Conservation (phyloP, 768 basidiomycete species). For the Serpula lacrymans region DNA sequence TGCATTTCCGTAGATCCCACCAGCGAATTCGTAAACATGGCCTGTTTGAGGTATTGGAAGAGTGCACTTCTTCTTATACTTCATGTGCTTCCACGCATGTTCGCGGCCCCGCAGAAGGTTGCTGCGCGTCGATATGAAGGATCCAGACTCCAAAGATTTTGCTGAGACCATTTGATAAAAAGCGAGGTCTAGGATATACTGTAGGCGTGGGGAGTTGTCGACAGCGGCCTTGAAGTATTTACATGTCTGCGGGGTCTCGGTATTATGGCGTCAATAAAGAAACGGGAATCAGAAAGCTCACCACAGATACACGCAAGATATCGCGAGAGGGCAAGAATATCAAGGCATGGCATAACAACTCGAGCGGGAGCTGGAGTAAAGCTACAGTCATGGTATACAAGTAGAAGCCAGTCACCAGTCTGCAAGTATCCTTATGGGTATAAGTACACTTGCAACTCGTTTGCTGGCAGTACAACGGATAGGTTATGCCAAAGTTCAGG, state of each 20-base stretch:
- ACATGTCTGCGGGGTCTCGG: slow-evolving; percentile 30
- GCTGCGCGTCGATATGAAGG: slow-evolving; percentile 39
- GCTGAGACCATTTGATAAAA: slow-evolving; percentile 42
- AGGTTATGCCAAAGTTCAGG: too few relatives aligned
- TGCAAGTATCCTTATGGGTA: too few relatives aligned
- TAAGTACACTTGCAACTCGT: too few relatives aligned
- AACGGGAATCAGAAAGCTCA: slow-evolving; percentile 12
- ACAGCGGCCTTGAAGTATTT: slow-evolving; percentile 37
- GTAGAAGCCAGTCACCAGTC: too few relatives aligned
- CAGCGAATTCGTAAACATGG: slow-evolving; percentile 49
- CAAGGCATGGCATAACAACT: slow-evolving; percentile 37
- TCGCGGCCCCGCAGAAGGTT: slow-evolving; percentile 40
- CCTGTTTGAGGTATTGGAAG: slow-evolving; percentile 42
- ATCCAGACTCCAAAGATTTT: slow-evolving; percentile 12
- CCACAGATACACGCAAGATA: slow-evolving; percentile 32
- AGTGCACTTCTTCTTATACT: slow-evolving; percentile 34
- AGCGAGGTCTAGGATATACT: slow-evolving; percentile 48
- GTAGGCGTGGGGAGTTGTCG: slow-evolving; percentile 40
- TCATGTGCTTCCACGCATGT: slow-evolving; percentile 44
- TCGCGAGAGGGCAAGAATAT: slow-evolving; percentile 31
- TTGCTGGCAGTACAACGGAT: too few relatives aligned
- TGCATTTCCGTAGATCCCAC: slow-evolving; percentile 49
- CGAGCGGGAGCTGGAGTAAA: slow-evolving; percentile 33
- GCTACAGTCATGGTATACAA: slow-evolving; percentile 7
- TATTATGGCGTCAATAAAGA: slow-evolving; percentile 2